These are phyloP conservation scores for Paulownia fortunei DNA, from an alignment of 257 asterid species.

Conservation along the genomic window DNA sequence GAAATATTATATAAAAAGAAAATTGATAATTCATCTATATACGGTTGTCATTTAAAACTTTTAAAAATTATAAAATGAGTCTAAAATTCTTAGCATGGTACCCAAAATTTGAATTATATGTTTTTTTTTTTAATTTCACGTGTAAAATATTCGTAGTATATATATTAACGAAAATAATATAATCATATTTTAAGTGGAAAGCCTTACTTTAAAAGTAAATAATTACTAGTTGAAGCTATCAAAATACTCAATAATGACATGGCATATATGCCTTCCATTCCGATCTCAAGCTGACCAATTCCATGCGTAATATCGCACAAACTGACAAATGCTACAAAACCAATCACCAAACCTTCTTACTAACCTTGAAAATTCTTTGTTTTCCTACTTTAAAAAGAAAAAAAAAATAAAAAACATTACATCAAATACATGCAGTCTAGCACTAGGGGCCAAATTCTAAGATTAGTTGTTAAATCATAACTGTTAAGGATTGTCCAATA, in stretches of 20 bases:
- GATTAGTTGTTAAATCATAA: slow-evolving; percentile 20
- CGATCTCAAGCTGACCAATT: slow-evolving; percentile 18
- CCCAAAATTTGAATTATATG: too few species aligned
- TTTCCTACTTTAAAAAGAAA: background rate
- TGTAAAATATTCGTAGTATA: too few species aligned
- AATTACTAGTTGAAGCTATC: background rate
- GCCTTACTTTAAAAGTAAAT: background rate
- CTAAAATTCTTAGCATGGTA: too few species aligned
- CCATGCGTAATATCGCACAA: slow-evolving; percentile 36
- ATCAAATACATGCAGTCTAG: slow-evolving; percentile 21
- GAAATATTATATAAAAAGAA: too few species aligned
- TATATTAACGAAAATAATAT: too few species aligned
- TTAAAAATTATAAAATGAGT: too few species aligned
- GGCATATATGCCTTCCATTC: background rate
- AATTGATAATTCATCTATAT: too few species aligned
- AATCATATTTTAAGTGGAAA: background rate
- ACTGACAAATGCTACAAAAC: slow-evolving; percentile 18
- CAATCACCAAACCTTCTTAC: slow-evolving; percentile 16
- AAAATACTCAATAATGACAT: background rate
- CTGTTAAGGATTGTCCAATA: background rate
- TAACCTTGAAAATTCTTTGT: background rate
- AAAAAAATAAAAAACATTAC: slow-evolving; percentile 10
- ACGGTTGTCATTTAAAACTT: too few species aligned
- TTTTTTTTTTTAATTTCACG: too few species aligned
- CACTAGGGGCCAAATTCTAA: slow-evolving; percentile 28